Conservation (phyloP, 1,284 basidiomycete species). For the Microbotryomycetes sp. region DNA sequence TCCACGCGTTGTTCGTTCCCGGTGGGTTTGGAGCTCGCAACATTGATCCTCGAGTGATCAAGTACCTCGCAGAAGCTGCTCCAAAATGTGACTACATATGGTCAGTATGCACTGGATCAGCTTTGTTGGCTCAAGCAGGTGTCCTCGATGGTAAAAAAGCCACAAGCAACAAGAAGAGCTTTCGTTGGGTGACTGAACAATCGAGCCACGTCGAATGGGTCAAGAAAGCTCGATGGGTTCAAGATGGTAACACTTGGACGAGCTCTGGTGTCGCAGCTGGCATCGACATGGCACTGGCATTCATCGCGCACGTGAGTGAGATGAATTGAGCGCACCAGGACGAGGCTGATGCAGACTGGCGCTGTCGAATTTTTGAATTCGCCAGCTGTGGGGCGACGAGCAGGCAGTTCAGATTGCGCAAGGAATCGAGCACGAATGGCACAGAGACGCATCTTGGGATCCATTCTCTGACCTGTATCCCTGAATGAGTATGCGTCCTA, state of each 20-base stretch:
- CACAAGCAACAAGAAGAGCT: not conserved
- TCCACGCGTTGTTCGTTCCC: constrained; percentile 2
- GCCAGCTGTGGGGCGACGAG: not conserved
- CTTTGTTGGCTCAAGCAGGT: not conserved
- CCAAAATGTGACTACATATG: not conserved
- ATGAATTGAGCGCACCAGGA: no score
- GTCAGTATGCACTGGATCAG: constrained; percentile 4
- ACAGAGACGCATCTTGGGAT: not conserved
- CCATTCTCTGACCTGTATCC: constrained; percentile 7
- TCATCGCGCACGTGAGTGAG: constrained; percentile 41
- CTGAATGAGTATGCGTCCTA: no score
- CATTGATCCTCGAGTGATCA: not conserved
- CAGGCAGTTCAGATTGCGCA: not conserved
- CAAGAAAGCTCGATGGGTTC: constrained; percentile 45
- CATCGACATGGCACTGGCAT: constrained; percentile 44
- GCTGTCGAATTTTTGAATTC: no score
- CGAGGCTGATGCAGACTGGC: no score
- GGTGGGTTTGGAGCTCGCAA: constrained; percentile 3
- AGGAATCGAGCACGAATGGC: constrained; percentile 1
- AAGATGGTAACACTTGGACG: constrained; percentile 46
- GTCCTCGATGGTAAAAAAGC: constrained; percentile 4
- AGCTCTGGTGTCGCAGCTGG: constrained; percentile 46
- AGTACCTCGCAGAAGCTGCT: not conserved
- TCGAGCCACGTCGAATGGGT: constrained; percentile 41
- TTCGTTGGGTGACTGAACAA: not conserved